Conservation (phyloP, 2,329 filamentous ascomycete species). For the Talaromyces atroroseus region DNA sequence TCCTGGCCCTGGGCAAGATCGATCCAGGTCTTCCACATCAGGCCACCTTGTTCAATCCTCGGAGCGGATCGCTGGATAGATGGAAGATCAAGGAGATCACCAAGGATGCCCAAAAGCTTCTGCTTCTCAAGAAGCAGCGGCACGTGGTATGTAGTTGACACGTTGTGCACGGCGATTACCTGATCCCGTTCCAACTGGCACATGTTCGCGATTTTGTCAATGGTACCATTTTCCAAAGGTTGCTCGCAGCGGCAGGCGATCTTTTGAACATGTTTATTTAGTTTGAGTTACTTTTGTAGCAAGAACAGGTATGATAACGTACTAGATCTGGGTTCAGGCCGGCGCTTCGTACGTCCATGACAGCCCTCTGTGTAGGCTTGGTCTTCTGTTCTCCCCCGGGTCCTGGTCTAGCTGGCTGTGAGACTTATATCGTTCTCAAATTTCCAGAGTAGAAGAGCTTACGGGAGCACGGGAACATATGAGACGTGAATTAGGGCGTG, state of each 20-base stretch:
- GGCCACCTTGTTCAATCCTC: conserved; percentile 57
- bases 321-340: conserved; percentile 14
- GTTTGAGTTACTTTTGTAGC: not conserved
- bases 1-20: conserved; percentile 62
- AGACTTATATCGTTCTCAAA: not conserved
- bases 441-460: not conserved
- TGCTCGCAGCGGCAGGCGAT: conserved; percentile 89
- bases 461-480: conserved; percentile 50
- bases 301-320: not conserved
- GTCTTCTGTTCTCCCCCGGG: conserved; percentile 74
- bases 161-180: conserved; percentile 80
- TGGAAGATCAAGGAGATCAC: conserved; percentile 60
- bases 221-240: conserved; percentile 65
- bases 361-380: conserved; percentile 90
- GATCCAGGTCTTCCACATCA: conserved; percentile 77
- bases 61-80: conserved; percentile 47
- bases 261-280: conserved; percentile 43
- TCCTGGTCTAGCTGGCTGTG: not conserved
- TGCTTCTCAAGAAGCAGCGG: conserved; percentile 86
- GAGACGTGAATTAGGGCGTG: conserved; percentile 82
- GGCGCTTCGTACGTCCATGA: conserved; percentile 63
- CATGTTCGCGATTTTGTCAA: conserved; percentile 81
- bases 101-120: conserved; percentile 64
- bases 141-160: conserved; percentile 88
- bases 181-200: conserved; percentile 83